These are phyloP conservation scores for Inga laurina DNA, from an alignment of 306 rosid genomes.

Conservation along the genomic window DNA sequence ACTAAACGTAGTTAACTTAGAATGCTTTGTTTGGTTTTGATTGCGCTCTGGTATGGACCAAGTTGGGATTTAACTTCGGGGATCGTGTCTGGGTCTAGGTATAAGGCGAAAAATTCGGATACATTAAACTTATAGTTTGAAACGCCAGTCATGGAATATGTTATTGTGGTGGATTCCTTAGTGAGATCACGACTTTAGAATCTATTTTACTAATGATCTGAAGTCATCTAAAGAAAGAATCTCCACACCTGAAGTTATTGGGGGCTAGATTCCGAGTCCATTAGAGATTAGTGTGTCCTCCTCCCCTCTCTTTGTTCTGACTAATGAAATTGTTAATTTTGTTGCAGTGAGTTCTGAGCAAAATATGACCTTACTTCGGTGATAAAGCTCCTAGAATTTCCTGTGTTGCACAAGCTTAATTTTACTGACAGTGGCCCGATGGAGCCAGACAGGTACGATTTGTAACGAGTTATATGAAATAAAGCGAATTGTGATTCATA, in stretches of 20 bases:
- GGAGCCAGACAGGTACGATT: slow-evolving; percentile 56
- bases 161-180: background rate
- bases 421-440: slow-evolving; percentile 24
- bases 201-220: background rate
- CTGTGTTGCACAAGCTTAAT: background rate
- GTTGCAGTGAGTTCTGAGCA: slow-evolving; percentile 33
- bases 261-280: background rate
- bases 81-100: background rate
- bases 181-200: background rate
- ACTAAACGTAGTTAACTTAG: background rate
- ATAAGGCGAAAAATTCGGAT: background rate
- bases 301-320: background rate
- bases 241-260: background rate
- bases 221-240: slow-evolving; percentile 7
- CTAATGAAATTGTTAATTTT: background rate
- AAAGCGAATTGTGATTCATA: background rate
- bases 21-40: background rate
- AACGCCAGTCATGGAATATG: background rate
- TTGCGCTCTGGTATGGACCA: slow-evolving; percentile 7
- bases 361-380: slow-evolving; percentile 12
- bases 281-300: background rate
- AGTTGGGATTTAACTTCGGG: slow-evolving; percentile 29
- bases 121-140: background rate
- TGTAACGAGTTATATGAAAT: slow-evolving; percentile 1
- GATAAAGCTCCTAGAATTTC: slow-evolving; percentile 23